Base-by-base conservation (phyloP, 257 asterid species). In the Schizonepeta tenuifolia region DNA sequence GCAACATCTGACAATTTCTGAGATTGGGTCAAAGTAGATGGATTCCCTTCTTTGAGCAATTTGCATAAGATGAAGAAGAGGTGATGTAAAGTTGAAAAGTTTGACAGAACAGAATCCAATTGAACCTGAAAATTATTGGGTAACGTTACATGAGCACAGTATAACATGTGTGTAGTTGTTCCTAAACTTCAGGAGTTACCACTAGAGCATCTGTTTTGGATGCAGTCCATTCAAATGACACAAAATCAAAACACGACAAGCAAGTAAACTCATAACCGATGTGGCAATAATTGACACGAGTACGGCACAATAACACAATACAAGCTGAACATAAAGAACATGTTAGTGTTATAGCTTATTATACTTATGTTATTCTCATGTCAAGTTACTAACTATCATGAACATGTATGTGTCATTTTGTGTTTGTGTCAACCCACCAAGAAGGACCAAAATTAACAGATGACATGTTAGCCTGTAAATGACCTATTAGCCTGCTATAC, bases 11-110 rank as follows among this genome's bases (percentile, higher is more conserved):
- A 70, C 60, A 80, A 74, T 36, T 55, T 72, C 72, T 81, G 84
- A 2, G 82, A 65, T 54, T 20, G 18, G 67, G 57, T 70, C 64
- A 58, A 71, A 69, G 80, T 66, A 69, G 79, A 84, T 58, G 85
- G 72, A 80, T 80, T 70, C 76, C 99, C 97, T 78, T 91, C 97
- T 87, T 84, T 91, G 50, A 94, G 86, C 79, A 91, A 76, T 83
- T 94, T 94, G 86, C 89, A 89, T 51, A 91, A 80, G 79, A 91
- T 83, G 79, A 94, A 94, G 89, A 94, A 90, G 76, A 94, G 90
- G 78, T 94, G 97, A 79, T 89, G 99, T 64, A 91, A 85, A 53
- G 75, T 85, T 76, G 83, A 92, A 79, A 91, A 91, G 83, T 89
- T 85, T 47, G 77, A 82, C 36, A 84, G 88, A 74, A 87, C 95